A percentile compares a stretch with the other conserved stretches of the same genome.
Evolutionary conservation across 192 early-diverging fungal species (phyloP).

Genomic region (Umbelopsis isabellina): DNA sequence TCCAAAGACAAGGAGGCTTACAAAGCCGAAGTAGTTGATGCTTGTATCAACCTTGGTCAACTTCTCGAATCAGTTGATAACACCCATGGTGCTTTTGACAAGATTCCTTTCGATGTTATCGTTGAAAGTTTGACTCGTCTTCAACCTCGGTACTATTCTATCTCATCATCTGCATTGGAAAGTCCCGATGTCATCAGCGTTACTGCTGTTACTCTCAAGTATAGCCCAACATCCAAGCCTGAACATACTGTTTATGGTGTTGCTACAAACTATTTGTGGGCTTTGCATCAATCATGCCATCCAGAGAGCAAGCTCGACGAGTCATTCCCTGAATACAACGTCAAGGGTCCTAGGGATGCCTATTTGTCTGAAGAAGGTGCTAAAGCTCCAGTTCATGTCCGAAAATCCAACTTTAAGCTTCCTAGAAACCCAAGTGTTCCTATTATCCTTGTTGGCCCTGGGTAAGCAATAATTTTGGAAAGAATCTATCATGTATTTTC

Average conservation of each 20-base stretch:
- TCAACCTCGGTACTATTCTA: conserved; percentile 92
- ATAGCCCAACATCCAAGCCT: conserved; percentile 57
- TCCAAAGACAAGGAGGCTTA: conserved; percentile 71
- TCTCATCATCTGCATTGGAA: conserved; percentile 83
- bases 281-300: conserved; percentile 52
- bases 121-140: conserved; percentile 83
- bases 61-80: conserved; percentile 67
- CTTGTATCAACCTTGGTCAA: conserved; percentile 71
- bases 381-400: conserved; percentile 85
- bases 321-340: conserved; percentile 26
- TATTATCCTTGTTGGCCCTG: conserved; percentile 96
- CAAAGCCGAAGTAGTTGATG: conserved; percentile 54
- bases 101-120: conserved; percentile 77
- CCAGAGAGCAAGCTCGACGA: conserved; percentile 38
- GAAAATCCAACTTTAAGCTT: conserved; percentile 86
- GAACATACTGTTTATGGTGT: conserved; percentile 74
- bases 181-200: conserved; percentile 73
- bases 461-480: conserved; percentile 30
- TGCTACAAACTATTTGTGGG: conserved; percentile 85
- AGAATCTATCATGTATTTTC: neutral
- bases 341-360: conserved; percentile 42
- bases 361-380: conserved; percentile 33
- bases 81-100: conserved; percentile 40
- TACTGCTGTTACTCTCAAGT: conserved; percentile 90
- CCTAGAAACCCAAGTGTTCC: conserved; percentile 76